Base-by-base conservation (phyloP, 257 asterid species). In the Fraxinus pennsylvanica region DNA sequence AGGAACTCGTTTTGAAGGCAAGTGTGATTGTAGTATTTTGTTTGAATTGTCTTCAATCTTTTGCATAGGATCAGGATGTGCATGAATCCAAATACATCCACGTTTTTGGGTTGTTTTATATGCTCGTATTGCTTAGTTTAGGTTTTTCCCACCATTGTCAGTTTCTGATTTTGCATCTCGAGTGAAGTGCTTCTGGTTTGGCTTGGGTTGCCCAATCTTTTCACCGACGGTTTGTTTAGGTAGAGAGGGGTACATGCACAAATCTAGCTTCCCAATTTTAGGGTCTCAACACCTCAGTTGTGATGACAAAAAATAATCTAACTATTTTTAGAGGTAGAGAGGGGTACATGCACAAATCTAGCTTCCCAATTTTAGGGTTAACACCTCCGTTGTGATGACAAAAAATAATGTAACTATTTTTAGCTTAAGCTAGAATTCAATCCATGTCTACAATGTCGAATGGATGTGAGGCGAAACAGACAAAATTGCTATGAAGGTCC, bases 1-100 rank as follows among this genome's bases (percentile, higher is more conserved):
- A 95, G 87, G 98, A 95, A 84, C 96, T 95, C 13, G 94, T 90
- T 82, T 79, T 92, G 79, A 95, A 92, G 96, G 97, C 90, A 78
- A 73, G 84, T 73, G 25, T 30, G 68, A 59, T 73, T 5, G 32
- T 33, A 9, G 33, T 14, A 4, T 68, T 47, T 45, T 32, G 41
- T 74, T 68, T 67, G 76, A 4, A 63, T 63, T 10, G 36, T 63
- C 27, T 4, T 36, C 41, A 2, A 71, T 38, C 12, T 54, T 70
- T 38, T 43, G 66, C 71, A 25, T 71, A 9, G 57, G 38, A 25
- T 14, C 57, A 9, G 57, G 38, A 25, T 14, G 47, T 1, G 22
- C 9, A 29, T 17, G 50, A 38, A 61, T 61, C 38, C 41, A 38
- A 32, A 33, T 30, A 70, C 57, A 29, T 39, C 36, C 81, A 47